A percentile compares a stretch with the other conserved stretches of the same genome.
phyloP scores from a whole-genome alignment of 192 early-diverging fungal species.

The Funneliformis geosporum region DNA sequence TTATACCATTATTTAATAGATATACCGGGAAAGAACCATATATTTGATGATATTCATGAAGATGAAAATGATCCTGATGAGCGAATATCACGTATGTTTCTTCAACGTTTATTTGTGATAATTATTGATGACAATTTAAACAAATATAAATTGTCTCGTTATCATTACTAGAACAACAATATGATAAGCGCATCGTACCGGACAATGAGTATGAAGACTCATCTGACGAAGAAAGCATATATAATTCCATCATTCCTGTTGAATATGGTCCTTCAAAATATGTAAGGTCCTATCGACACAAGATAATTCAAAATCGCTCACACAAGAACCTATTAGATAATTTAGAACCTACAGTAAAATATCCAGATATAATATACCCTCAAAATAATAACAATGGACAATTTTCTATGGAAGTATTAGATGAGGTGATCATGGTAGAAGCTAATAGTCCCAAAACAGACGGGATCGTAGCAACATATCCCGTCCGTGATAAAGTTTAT shows the following conservation, averaged over 20 bases:
- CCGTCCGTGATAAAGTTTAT: neutral
- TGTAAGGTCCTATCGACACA: constrained; percentile 7
- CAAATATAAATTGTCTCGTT: neutral
- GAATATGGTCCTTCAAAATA: constrained; percentile 20
- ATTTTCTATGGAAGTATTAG: neutral
- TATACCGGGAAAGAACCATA: neutral
- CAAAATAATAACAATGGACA: neutral
- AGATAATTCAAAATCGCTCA: neutral
- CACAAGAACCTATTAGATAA: neutral
- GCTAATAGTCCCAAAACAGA: neutral
- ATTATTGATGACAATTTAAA: neutral
- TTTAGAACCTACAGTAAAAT: neutral
- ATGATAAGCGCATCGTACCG: constrained; percentile 66
- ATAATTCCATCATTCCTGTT: neutral
- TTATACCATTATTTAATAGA: neutral
- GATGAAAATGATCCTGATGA: constrained; percentile 64
- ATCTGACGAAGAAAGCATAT: constrained; percentile 56
- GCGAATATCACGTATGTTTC: constrained; percentile 55
- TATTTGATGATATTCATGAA: constrained; percentile 48
- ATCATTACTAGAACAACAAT: constrained; percentile 53
- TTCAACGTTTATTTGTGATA: neutral
- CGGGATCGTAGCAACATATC: neutral
- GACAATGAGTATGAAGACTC: constrained; percentile 76
- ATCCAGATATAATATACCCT: neutral
- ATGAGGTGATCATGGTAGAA: neutral